These are phyloP conservation scores for Mucor irregularis DNA, from an alignment of 371 early-diverging fungal genomes.

Conservation along the genomic window DNA sequence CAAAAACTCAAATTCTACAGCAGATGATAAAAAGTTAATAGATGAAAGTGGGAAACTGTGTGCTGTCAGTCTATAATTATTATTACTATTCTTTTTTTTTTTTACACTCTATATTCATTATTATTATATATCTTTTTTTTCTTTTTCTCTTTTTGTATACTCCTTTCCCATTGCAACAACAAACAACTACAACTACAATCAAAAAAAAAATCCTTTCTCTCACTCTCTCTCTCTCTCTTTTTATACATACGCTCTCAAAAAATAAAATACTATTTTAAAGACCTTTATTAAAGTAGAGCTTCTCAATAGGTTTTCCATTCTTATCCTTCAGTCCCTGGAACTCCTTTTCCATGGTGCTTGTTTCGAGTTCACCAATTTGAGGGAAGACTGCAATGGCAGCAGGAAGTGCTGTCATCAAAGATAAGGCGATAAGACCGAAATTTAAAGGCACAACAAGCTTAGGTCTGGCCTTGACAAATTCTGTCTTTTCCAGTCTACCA, in stretches of 20 bases:
- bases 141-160: constrained; percentile 4
- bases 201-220: too few species aligned
- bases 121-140: constrained; percentile 2
- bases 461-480: constrained; percentile 58
- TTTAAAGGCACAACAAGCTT: constrained; percentile 60
- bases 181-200: too few species aligned
- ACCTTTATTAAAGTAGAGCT: constrained; percentile 74
- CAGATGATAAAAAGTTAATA: constrained; percentile 16
- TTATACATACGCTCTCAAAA: too few species aligned
- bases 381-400: constrained; percentile 83
- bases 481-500: constrained; percentile 60
- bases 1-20: constrained; percentile 1
- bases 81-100: not conserved
- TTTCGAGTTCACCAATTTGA: constrained; percentile 57
- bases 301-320: constrained; percentile 57
- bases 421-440: constrained; percentile 66
- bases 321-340: constrained; percentile 53
- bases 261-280: too few species aligned
- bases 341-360: constrained; percentile 46
- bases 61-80: constrained; percentile 14
- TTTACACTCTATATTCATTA: not conserved
- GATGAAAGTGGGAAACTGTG: constrained; percentile 21
- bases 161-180: too few species aligned
- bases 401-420: constrained; percentile 76
- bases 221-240: not conserved